These are phyloP conservation scores for Hysterangium stoloniferum DNA, from an alignment of 768 basidiomycete species.

Conservation along the genomic window DNA sequence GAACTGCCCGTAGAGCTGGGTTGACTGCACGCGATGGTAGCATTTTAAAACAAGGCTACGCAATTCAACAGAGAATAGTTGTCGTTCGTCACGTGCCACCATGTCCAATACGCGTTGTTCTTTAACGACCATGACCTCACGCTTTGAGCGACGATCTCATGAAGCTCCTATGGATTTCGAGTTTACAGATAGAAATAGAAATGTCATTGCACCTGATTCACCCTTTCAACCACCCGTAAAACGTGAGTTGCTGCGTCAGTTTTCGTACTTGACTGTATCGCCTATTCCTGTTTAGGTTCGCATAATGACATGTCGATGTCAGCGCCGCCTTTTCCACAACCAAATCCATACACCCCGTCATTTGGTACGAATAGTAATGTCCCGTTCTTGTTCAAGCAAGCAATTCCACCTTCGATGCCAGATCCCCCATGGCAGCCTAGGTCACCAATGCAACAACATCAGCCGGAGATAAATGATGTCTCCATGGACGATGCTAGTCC, in stretches of 20 bases:
- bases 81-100: constrained; percentile 2
- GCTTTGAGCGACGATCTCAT: constrained; percentile 40
- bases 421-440: constrained; percentile 62
- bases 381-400: constrained; percentile 65
- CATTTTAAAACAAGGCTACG: constrained; percentile 20
- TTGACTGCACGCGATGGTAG: constrained; percentile 11
- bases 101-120: constrained; percentile 21
- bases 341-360: constrained; percentile 33
- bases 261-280: constrained; percentile 16
- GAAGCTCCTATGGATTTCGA: constrained; percentile 90
- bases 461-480: constrained; percentile 52
- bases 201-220: constrained; percentile 33
- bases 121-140: constrained; percentile 8
- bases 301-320: constrained; percentile 36
- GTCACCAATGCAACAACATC: constrained; percentile 33
- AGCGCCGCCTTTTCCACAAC: constrained; percentile 27
- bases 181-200: constrained; percentile 57
- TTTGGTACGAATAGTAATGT: constrained; percentile 62
- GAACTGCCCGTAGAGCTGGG: constrained; percentile 16
- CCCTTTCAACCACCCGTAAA: constrained; percentile 46
- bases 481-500: constrained; percentile 38
- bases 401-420: constrained; percentile 34
- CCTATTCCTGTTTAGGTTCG: constrained; percentile 35
- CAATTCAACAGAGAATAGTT: background rate
- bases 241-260: constrained; percentile 40